A percentile compares a stretch with the other conserved stretches of the same genome.
phyloP scores from a whole-genome alignment of 2,329 filamentous ascomycete genomes.

The Apiospora pterosperma region DNA sequence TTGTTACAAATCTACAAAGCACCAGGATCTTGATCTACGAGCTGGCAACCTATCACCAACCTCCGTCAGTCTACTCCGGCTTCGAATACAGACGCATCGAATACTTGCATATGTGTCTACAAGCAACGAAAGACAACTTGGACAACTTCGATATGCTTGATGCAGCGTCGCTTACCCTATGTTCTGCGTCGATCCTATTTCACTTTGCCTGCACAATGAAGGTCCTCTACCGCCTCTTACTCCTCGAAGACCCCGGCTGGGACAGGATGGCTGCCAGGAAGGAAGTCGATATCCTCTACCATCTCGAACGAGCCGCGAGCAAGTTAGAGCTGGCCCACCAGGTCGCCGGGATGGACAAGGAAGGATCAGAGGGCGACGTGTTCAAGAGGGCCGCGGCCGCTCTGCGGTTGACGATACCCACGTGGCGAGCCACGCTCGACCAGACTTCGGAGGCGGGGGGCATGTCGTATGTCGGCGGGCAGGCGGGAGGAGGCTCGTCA shows the following conservation, averaged over 20 bases:
- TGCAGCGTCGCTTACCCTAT: slow-evolving; percentile 18
- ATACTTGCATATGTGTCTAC: slow-evolving; percentile 19
- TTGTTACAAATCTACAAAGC: slow-evolving; percentile 31
- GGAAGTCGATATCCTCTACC: slow-evolving; percentile 18
- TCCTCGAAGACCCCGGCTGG: slow-evolving; percentile 24
- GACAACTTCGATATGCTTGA: slow-evolving; percentile 17
- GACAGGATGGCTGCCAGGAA: slow-evolving; percentile 16
- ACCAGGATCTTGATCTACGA: slow-evolving; percentile 37
- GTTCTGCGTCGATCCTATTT: slow-evolving; percentile 14
- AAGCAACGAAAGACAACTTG: slow-evolving; percentile 18
- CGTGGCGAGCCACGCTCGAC: slow-evolving; percentile 4
- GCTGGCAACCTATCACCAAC: slow-evolving; percentile 21
- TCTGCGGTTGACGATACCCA: slow-evolving; percentile 1
- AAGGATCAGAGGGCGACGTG: slow-evolving; percentile 4
- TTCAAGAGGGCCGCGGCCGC: slow-evolving; percentile 6
- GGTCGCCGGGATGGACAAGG: slow-evolving; percentile 15
- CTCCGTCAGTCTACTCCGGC: slow-evolving; percentile 10
- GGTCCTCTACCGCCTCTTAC: slow-evolving; percentile 23
- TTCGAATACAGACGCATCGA: slow-evolving; percentile 13
- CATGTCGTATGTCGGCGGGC: background rate
- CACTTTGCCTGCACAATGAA: slow-evolving; percentile 23
- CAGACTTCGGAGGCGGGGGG: background rate
- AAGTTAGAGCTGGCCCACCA: slow-evolving; percentile 15
- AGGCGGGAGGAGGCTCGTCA: background rate
- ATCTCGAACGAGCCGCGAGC: slow-evolving; percentile 15